Base-by-base conservation (phyloP, 2,329 filamentous ascomycete genomes). In the Pseudocercospora musae region DNA sequence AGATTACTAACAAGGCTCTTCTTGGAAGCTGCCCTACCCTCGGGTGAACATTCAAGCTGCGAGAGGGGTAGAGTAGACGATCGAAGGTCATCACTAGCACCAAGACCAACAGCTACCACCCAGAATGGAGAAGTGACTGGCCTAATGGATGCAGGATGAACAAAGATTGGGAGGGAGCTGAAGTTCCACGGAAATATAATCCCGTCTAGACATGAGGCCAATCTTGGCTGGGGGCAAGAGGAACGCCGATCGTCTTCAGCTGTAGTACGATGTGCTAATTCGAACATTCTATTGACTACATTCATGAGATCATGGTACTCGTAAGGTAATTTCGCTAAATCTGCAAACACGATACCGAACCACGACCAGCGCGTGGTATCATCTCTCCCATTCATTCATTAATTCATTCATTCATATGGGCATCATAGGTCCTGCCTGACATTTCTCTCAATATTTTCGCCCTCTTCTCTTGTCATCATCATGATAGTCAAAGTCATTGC, bases 381-480 rank as follows among this genome's bases (percentile, higher is more conserved):
- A 33, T 58, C 46, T 37, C 33, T 15, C 3, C 18, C 15, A 5
- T 50, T 59, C n/a, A 46, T 33, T 60, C 27, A 50, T 20, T n/a
- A n/a, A n/a, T n/a, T 40, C 15, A 5, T 50, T 59, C n/a, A 46
- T 33, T 60, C 27, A 50, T 20, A 44, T 29, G 6, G 58, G 23
- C n/a, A 25, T 42, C 20, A 46, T 6, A 37, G 23, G 31, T 13
- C 18, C 31, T 23, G 29, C 52, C 11, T 13, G 37, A n/a, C 15
- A n/a, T 3, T 44, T 23, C n/a, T 21, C 50, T 67, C 58, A 66
- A 40, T 63, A 62, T 31, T 67, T 68, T 60, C 67, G 63, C 46
- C 64, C 65, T 54, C 69, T 42, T 50, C 69, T 46, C 46, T 60
- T 56, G 10, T 68, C 66, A 23, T 69, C 63, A 11, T 68, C 65